Evolutionary conservation across 2,329 filamentous ascomycete genomes (phyloP), one percentile per base, ranked within the genome.

Genomic region (Fusarium aywerte): DNA sequence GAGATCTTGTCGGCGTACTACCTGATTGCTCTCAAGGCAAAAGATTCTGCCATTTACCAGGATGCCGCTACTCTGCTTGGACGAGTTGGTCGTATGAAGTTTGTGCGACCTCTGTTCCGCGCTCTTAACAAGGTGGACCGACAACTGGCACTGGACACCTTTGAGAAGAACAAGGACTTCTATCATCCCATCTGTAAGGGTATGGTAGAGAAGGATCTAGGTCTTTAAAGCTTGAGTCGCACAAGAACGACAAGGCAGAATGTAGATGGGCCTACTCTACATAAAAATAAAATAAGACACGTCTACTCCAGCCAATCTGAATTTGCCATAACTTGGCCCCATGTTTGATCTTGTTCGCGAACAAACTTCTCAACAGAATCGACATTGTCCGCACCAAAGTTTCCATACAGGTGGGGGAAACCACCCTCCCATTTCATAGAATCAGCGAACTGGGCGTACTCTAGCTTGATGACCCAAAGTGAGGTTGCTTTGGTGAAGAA

Each of bases 31-130:
- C 85, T 99, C 74, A 87, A 87, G 72, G 91, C 92, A 13, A 87
- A 89, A 58, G 92, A 93, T 72, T 78, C 84, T 50, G 86, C 83
- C 58, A 87, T 91, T 35, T 92, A 95, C 73, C 76, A 87, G 61
- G 89, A 90, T 2, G 88, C 92, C 0, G 89, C 90, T 2, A 87
- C 92, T 59, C 82, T 97, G 55, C 82, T 98, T 36, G 92, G 92
- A 31, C 84, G 85, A 51, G 93, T 97, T 23, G 96, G 96, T 13
- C 84, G 96, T 58, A 98, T 99, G 96, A 98, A 98, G 85, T 98
- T 95, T 78, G 95, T 98, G 60, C 85, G 95, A 45, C 93, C 95
- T 21, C 80, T 98, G 74, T 97, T 90, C 81, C 86, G 90, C 63
- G 85, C 87, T 48, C 81, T 99, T 69, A 90, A 90, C 74, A 88